These are phyloP conservation scores for Saccharomycopsis schoenii DNA, from an alignment of 805 yeast genomes.

Conservation along the genomic window DNA sequence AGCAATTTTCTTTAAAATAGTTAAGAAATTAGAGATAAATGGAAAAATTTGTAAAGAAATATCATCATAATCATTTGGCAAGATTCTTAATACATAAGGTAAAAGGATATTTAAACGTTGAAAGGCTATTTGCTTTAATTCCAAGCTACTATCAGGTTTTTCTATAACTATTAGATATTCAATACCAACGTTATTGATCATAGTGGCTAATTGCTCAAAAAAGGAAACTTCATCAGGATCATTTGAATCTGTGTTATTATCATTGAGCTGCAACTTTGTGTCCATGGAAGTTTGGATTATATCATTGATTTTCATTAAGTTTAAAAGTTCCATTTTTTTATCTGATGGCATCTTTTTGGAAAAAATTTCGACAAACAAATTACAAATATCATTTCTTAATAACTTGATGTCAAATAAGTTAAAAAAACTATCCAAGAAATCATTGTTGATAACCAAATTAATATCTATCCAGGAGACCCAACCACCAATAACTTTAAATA, in stretches of 20 bases:
- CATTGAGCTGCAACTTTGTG: constrained; percentile 28
- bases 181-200: constrained; percentile 61
- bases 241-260: constrained; percentile 28
- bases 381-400: constrained; percentile 49
- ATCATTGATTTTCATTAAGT: constrained; percentile 45
- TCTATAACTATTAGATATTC: constrained; percentile 69
- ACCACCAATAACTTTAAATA: constrained; percentile 63
- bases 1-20: constrained; percentile 51
- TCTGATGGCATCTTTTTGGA: constrained; percentile 48
- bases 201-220: constrained; percentile 64
- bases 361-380: constrained; percentile 42
- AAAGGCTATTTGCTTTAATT: constrained; percentile 27
- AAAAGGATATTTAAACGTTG: constrained; percentile 48
- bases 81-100: constrained; percentile 62
- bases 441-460: constrained; percentile 53
- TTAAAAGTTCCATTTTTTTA: constrained; percentile 55
- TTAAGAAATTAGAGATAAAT: constrained; percentile 63
- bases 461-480: constrained; percentile 93
- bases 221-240: constrained; percentile 39
- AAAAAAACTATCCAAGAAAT: constrained; percentile 48
- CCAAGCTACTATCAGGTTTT: constrained; percentile 34
- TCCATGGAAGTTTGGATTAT: constrained; percentile 24
- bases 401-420: constrained; percentile 40
- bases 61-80: constrained; percentile 82
- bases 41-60: constrained; percentile 76